These are phyloP conservation scores for Neocatenulostroma microsporum DNA, from an alignment of 2,329 filamentous ascomycete genomes.

Conservation along the genomic window DNA sequence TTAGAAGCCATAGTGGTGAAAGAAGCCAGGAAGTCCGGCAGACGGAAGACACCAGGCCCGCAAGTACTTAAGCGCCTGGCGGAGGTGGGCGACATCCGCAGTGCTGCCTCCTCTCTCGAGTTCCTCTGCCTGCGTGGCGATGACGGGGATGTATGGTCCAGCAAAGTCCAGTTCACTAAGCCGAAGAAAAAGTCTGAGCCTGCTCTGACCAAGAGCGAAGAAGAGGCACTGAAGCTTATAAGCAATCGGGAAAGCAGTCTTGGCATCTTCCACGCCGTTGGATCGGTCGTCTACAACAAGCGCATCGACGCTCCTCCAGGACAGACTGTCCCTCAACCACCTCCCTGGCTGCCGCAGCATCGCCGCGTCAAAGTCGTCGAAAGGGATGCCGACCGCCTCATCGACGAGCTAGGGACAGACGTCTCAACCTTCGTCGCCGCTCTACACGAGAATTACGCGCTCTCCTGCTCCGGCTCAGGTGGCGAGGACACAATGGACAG, in stretches of 20 bases:
- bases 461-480: constrained; percentile 64
- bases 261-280: constrained; percentile 92
- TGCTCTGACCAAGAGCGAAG: constrained; percentile 66
- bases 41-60: constrained; percentile 67
- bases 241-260: constrained; percentile 82
- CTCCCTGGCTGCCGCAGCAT: constrained; percentile 39
- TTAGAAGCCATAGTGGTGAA: constrained; percentile 75
- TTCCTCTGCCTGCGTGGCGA: constrained; percentile 84
- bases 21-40: constrained; percentile 70
- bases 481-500: constrained; percentile 62
- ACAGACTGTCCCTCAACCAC: constrained; percentile 34
- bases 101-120: constrained; percentile 83
- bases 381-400: constrained; percentile 56
- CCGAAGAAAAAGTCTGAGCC: constrained; percentile 54
- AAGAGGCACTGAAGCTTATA: constrained; percentile 69
- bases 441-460: constrained; percentile 84
- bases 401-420: constrained; percentile 90
- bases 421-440: constrained; percentile 82
- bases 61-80: constrained; percentile 70
- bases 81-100: constrained; percentile 85
- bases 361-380: constrained; percentile 38
- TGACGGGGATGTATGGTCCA: constrained; percentile 64
- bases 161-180: constrained; percentile 64
- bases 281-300: constrained; percentile 96
- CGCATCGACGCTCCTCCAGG: constrained; percentile 51